Percentiles rank a stretch among this genome's conserved stretches.
These are phyloP conservation scores for Coleophoma crateriformis DNA, from an alignment of 2,329 filamentous ascomycete genomes.

Conservation along the genomic window DNA sequence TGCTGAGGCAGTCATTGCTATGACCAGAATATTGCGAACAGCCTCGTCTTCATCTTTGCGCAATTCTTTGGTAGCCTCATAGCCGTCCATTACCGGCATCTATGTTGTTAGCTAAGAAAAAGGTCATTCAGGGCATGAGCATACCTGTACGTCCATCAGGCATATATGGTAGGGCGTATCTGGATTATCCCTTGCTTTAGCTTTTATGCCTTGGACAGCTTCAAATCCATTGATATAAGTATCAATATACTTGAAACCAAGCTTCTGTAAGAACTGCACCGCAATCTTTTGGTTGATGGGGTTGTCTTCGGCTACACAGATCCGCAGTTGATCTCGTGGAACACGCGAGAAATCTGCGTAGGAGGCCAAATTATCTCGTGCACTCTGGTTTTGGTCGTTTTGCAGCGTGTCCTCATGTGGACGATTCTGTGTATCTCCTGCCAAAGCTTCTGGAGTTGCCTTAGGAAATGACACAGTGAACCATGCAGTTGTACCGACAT, in stretches of 20 bases:
- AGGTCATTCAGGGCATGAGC: neutral
- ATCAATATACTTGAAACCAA: conserved; percentile 77
- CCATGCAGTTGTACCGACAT: conserved; percentile 64
- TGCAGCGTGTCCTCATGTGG: conserved; percentile 32
- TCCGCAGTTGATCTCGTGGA: conserved; percentile 70
- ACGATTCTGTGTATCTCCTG: conserved; percentile 44
- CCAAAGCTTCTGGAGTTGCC: conserved; percentile 56
- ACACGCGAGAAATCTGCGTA: conserved; percentile 66
- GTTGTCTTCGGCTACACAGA: conserved; percentile 95
- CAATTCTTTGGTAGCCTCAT: conserved; percentile 81
- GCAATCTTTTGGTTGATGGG: conserved; percentile 92
- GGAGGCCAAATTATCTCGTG: conserved; percentile 35
- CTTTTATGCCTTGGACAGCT: conserved; percentile 80
- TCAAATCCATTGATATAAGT: conserved; percentile 87
- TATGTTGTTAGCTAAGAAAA: neutral
- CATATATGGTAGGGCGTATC: conserved; percentile 75
- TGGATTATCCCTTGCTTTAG: conserved; percentile 61
- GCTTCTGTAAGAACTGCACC: conserved; percentile 79
- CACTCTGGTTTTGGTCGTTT: conserved; percentile 28
- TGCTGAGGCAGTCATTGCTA: conserved; percentile 94
- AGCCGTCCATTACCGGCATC: conserved; percentile 90
- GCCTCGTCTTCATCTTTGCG: conserved; percentile 70
- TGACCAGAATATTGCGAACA: conserved; percentile 81
- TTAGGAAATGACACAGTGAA: conserved; percentile 87
- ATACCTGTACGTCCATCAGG: conserved; percentile 81